Percentiles rank a stretch among this genome's conserved stretches.
Evolutionary conservation across 805 yeast genomes (phyloP).

Genomic region (Sungouiozyma intestinalis): DNA sequence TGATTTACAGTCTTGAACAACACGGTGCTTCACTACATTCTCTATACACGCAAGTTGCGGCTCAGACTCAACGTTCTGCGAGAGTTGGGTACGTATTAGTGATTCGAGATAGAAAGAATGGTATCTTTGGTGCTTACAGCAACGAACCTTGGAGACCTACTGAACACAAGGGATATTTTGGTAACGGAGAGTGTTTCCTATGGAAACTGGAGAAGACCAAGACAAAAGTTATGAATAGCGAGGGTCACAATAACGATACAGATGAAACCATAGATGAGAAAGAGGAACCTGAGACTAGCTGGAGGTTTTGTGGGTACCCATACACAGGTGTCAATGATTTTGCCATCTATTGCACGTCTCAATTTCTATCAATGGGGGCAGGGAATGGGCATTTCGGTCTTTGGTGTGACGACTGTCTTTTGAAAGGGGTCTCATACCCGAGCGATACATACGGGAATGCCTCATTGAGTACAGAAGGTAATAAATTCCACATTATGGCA

Average conservation of each 20-base stretch:
- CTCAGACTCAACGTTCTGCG: slow-evolving; percentile 27
- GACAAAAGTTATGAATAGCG: slow-evolving; percentile 15
- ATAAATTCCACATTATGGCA: slow-evolving; percentile 61
- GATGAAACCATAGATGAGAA: not conserved
- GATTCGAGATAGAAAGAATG: slow-evolving; percentile 52
- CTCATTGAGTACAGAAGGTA: slow-evolving; percentile 48
- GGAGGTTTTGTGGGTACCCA: slow-evolving; percentile 69
- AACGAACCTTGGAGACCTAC: slow-evolving; percentile 66
- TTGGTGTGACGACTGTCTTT: slow-evolving; percentile 69
- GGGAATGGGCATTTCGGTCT: slow-evolving; percentile 90
- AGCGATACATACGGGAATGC: slow-evolving; percentile 90
- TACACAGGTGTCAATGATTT: slow-evolving; percentile 85
- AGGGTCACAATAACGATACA: slow-evolving; percentile 2
- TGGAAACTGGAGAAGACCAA: slow-evolving; percentile 58
- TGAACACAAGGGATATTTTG: slow-evolving; percentile 68
- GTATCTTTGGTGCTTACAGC: slow-evolving; percentile 67
- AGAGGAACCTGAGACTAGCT: slow-evolving; percentile 7
- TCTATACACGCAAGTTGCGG: slow-evolving; percentile 44
- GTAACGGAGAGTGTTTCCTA: slow-evolving; percentile 90
- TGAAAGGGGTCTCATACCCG: slow-evolving; percentile 65
- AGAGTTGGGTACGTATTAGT: slow-evolving; percentile 66
- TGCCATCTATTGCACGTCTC: slow-evolving; percentile 68
- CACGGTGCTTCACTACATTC: slow-evolving; percentile 84
- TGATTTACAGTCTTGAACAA: slow-evolving; percentile 79
- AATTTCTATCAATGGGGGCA: slow-evolving; percentile 77